Conservation (phyloP, 2,329 filamentous ascomycete genomes). For the Emericellopsis cladophorae region DNA sequence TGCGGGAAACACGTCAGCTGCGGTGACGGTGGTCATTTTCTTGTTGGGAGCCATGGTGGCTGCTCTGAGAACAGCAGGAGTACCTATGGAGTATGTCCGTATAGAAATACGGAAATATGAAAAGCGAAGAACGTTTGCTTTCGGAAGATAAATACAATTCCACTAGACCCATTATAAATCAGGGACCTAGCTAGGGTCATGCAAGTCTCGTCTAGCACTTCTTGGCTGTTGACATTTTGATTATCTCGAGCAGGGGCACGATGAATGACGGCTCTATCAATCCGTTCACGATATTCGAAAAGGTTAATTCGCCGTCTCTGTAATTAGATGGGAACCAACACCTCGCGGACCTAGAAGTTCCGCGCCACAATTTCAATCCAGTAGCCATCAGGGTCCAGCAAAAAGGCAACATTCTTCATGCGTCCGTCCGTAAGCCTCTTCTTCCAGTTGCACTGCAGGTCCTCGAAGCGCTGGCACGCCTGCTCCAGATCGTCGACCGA, state of each 20-base stretch:
- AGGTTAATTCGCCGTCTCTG: not conserved
- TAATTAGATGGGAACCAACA: not conserved
- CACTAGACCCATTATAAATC: no score
- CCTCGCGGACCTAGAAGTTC: constrained; percentile 29
- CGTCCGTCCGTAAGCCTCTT: constrained; percentile 84
- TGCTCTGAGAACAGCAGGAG: not conserved
- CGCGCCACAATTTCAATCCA: constrained; percentile 64
- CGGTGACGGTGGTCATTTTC: not conserved
- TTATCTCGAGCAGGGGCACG: no score
- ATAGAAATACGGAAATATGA: no score
- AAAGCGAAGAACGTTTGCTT: no score
- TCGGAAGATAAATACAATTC: no score
- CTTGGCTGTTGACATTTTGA: no score
- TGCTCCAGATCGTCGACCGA: constrained; percentile 80
- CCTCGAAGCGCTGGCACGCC: constrained; percentile 78
- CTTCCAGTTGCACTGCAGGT: constrained; percentile 76
- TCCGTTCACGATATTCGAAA: not conserved
- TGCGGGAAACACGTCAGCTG: not conserved
- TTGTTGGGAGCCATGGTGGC: not conserved
- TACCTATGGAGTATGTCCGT: no score
- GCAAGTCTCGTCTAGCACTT: no score
- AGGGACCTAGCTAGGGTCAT: no score
- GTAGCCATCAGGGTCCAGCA: constrained; percentile 79
- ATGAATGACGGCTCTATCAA: not conserved
- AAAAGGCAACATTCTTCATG: constrained; percentile 90